Base-by-base conservation (phyloP, 495 filamentous ascomycete genomes). In the Penicillium parvum region DNA sequence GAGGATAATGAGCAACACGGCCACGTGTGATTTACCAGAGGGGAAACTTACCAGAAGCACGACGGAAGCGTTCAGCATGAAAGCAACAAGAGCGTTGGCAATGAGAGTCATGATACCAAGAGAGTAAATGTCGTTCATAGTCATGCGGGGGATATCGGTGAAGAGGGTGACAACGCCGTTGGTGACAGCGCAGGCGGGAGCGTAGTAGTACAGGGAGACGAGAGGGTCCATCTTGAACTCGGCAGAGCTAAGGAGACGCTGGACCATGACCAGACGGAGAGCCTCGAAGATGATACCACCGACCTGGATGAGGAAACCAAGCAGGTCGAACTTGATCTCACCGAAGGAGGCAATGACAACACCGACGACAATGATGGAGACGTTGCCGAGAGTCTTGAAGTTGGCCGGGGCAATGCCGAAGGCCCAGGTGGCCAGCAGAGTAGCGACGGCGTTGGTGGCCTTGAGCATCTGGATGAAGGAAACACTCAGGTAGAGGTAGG, bases 391-490 rank as follows among this genome's bases (percentile, higher is more conserved):
- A 18, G 83, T 78, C 66, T 76, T 84, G 42, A 88, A 52, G 64
- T 85, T 86, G 21, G 79, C 76, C 27, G 77, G 75, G 11, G 83
- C 78, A 37, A 89, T 76, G 30, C 83, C 81, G 45, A 92, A 78
- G 28, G 73, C 68, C 88, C 88, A 95, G 49, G 83, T 82, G 19
- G 83, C 81, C 34, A 95, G 57, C 18, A 95, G 78, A 47, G 90
- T 87, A 11, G 83, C 88, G 33, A 94, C 88, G n/a, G 87, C 87
- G 32, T 83, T 91, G 32, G 86, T 90, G 45, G 89, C 89, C 86
- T 95, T 95, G 56, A 95, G 76, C 88, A 95, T 95, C 75, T 95
- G 88, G 57, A 95, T 94, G 68, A 95, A 95, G 28, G 88, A 79
- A 41, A 94, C 88, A 57, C 82, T 85, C 48, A 95, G 80, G 66